These are phyloP conservation scores for Tetrahymena malaccensis DNA, from an alignment of 73 alveolate genomes.

Conservation along the genomic window DNA sequence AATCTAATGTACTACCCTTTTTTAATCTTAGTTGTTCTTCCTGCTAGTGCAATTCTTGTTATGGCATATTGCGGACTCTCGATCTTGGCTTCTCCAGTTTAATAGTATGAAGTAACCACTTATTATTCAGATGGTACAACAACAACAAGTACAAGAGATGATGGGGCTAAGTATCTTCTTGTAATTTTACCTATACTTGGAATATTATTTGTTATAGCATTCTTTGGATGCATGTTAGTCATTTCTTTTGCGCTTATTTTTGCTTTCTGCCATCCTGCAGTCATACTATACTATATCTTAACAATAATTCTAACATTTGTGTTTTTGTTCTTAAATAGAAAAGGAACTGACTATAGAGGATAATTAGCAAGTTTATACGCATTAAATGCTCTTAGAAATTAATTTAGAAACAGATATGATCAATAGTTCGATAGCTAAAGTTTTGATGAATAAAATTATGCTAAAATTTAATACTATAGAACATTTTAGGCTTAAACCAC, in stretches of 20 bases:
- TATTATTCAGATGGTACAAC: neutral
- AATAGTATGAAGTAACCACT: neutral
- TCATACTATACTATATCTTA: neutral
- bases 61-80: neutral
- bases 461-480: no score
- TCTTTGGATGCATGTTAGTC: neutral
- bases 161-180: neutral
- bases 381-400: neutral
- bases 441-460: neutral
- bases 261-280: neutral
- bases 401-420: no score
- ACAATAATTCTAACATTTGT: neutral
- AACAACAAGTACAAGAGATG: neutral
- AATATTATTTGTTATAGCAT: neutral
- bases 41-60: neutral
- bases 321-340: neutral
- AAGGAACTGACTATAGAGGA: neutral
- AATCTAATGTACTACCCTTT: neutral
- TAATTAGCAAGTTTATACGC: neutral
- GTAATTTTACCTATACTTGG: neutral
- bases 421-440: neutral
- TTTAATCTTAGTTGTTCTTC: neutral
- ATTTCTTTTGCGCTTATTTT: neutral
- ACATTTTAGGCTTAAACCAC: neutral
- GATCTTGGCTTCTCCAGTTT: neutral